A percentile compares a stretch with the other conserved stretches of the same genome.
Conservation (phyloP, 352 stramenopile species). For the Stramenopiles sp. region DNA sequence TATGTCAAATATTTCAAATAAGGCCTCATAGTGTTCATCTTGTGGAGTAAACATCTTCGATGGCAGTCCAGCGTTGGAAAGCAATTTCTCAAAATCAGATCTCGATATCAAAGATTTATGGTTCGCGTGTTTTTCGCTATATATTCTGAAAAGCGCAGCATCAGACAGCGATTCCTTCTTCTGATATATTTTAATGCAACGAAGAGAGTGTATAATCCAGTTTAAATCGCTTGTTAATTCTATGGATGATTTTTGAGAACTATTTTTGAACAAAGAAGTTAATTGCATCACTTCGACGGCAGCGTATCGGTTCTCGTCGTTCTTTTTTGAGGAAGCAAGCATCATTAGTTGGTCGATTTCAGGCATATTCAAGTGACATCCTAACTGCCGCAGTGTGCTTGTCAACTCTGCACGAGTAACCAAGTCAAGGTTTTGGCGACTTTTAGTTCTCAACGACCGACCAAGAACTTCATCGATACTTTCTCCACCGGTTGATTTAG, state of each 20-base stretch:
- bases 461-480: background rate
- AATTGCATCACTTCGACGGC: background rate
- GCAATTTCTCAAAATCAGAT: background rate
- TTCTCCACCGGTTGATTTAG: background rate
- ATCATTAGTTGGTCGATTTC: background rate
- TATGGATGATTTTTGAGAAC: background rate
- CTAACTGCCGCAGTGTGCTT: background rate
- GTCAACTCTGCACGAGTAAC: background rate
- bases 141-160: background rate
- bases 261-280: background rate
- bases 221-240: too few relatives aligned
- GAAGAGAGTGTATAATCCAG: background rate
- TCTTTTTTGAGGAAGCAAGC: background rate
- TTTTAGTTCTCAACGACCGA: background rate
- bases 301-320: background rate
- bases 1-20: background rate
- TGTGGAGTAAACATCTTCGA: background rate
- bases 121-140: background rate
- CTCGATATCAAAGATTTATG: background rate
- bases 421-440: background rate
- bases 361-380: background rate
- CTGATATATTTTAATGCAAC: background rate
- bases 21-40: background rate
- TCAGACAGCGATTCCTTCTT: background rate
- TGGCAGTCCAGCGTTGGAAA: background rate